Base-by-base conservation (phyloP, 2,329 filamentous ascomycete genomes). In the Biscogniauxia sp. region DNA sequence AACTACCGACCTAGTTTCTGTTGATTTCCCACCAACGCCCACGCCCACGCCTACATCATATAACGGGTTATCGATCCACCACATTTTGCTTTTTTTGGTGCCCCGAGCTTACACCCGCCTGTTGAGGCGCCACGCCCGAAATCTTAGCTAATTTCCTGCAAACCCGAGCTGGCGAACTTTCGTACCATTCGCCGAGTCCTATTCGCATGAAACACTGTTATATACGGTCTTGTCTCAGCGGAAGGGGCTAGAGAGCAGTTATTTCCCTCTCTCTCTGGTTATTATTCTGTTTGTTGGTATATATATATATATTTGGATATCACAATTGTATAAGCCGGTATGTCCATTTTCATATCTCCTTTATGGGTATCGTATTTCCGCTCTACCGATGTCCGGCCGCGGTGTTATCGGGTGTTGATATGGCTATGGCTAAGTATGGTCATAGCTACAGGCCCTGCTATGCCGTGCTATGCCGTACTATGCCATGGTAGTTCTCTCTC, bases 31-130 rank as follows among this genome's bases (percentile, higher is more conserved):
- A n/a, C 15, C 37, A 45, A 45, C 37, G 37, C 37, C 23, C 23
- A 23, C 23, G 23, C 23, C 23, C 23, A 23, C 23, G 23, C 5
- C 23, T 5, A 23, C 23, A 5, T 5, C 37, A 45, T n/a, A 45
- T 17, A 45, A 45, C 15, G 15, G 15, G 13, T 45, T 45, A 45
- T 13, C 15, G 17, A 45, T 45, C 53, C 45, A 61, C 60, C 53
- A 57, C 56, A 54, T 54, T 53, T 51, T 57, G 51, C 59, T 56
- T 51, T 55, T 53, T 20, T 28, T 54, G 51, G 58, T 64, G 58
- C 20, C 53, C 60, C 25, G 37, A 45, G 37, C 37, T 45, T 45
- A 45, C 37, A 45, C 37, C 37, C 37, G 37, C 15, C 37, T 45
- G 37, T 45, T 45, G 37, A 45, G 37, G 11, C 37, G 37, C 37